A percentile compares a stretch with the other conserved stretches of the same genome.
phyloP scores from a whole-genome alignment of 2,329 filamentous ascomycete genomes.

The Coniella lustricola region DNA sequence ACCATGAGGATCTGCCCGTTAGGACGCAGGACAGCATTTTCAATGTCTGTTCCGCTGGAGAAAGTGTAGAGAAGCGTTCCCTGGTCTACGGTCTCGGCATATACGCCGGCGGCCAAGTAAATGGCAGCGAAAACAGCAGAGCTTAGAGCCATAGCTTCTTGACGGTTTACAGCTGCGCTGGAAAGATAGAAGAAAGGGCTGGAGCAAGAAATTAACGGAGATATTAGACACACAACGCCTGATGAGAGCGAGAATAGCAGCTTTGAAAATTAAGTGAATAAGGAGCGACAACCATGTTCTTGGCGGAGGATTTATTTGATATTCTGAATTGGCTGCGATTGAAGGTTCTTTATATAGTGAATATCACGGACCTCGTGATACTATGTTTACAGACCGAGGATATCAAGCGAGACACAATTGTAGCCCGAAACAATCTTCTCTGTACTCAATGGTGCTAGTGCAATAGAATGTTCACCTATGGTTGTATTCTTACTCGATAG shows the following conservation, averaged over 20 bases:
- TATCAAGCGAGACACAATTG: not conserved
- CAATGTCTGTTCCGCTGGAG: conserved; percentile 1
- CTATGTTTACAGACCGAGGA: not conserved
- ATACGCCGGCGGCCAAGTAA: not conserved
- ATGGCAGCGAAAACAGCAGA: not conserved
- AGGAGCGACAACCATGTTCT: not conserved
- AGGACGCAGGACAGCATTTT: conserved; percentile 4
- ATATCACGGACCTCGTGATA: not conserved
- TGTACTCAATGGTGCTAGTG: not conserved
- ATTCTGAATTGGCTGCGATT: not conserved
- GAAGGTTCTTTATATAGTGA: not conserved
- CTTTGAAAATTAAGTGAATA: not conserved
- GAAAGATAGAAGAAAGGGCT: not conserved
- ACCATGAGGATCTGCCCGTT: conserved; percentile 7
- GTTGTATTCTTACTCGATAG: not conserved
- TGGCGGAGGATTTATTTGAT: not conserved
- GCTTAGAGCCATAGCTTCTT: not conserved
- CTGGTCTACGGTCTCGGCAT: not conserved
- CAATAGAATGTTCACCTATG: not conserved
- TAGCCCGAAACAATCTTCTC: not conserved
- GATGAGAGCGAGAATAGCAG: not conserved
- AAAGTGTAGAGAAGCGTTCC: not conserved
- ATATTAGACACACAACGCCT: not conserved
- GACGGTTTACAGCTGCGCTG: not conserved
- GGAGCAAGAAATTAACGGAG: not conserved